Evolutionary conservation across 306 rosid genomes (phyloP), one percentile per base, ranked within the genome.

Genomic region (Prunus padus): DNA sequence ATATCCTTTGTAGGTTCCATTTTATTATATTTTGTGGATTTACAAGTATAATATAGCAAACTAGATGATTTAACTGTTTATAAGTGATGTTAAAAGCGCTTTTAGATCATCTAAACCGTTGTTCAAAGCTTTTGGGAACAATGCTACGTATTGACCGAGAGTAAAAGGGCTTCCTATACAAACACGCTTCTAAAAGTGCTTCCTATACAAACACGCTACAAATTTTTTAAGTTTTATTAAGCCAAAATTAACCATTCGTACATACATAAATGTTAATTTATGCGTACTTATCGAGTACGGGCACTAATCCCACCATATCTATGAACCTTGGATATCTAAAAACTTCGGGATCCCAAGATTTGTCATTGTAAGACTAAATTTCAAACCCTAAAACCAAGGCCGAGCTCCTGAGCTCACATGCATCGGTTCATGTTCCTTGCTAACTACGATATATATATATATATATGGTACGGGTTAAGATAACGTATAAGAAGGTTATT

Each of bases 381-480:
- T 47, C 65, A 67, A 69, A 71, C 79, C 82, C 61, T 30, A 46
- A 62, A 55, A 23, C 52, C 55, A 23, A 67, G 79, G 72, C 26
- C 19, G 3, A 72, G 59, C 70, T 78, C 91, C 26, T 23, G 3
- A 72, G 59, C 70, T 78, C 91, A 83, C 89, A 87, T 85, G 91
- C 82, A 51, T 60, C 8, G 11, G 20, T 55, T 45, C 86, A 78
- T 69, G 80, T 87, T 73, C 49, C 83, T 89, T 82, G 55, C 11
- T 8, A 76, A 40, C 66, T 69, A 84, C 75, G 65, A 65, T 42
- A 8, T 65, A 28, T n/a, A 54, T 54, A 46, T 46, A 46, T 46
- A 46, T 46, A 45, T 45, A 45, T 51, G 1, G 1, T 3, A 16
- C 40, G 2, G 37, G 3, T 26, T 4, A 56, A 46, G 71, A 78